These are phyloP conservation scores for Leishmania mexicana DNA, from an alignment of 208 protist species.

Conservation along the genomic window DNA sequence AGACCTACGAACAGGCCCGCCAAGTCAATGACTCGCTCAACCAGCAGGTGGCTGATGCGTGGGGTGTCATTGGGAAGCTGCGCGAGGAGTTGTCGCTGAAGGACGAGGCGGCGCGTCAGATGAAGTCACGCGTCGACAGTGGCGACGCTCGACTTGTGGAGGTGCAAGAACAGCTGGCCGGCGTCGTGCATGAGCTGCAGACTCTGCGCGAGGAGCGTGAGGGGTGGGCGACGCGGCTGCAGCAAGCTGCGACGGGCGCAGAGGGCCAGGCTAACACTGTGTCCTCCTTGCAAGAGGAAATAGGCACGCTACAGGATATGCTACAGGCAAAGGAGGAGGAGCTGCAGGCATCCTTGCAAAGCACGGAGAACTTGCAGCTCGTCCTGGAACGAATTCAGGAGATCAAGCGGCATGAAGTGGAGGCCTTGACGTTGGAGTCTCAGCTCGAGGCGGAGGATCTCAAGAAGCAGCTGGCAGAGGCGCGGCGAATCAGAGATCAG, in stretches of 20 bases:
- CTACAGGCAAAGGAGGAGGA: constrained; percentile 34
- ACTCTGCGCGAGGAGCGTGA: constrained; percentile 52
- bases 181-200: constrained; percentile 41
- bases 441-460: constrained; percentile 33
- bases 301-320: constrained; percentile 41
- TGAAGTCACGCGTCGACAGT: constrained; percentile 39
- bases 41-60: constrained; percentile 66
- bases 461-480: constrained; percentile 21
- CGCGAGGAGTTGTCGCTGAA: constrained; percentile 62
- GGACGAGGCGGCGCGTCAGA: constrained; percentile 33
- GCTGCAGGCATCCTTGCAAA: constrained; percentile 23
- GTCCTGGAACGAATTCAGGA: constrained; percentile 38
- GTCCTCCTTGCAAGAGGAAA: constrained; percentile 37
- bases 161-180: constrained; percentile 35
- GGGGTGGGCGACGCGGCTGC: constrained; percentile 19
- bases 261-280: constrained; percentile 23
- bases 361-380: constrained; percentile 31
- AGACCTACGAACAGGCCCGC: constrained; percentile 79
- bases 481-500: constrained; percentile 2
- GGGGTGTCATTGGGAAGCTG: constrained; percentile 51
- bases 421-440: constrained; percentile 26
- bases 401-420: constrained; percentile 27
- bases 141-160: constrained; percentile 33
- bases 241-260: constrained; percentile 10
- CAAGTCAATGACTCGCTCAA: constrained; percentile 71